A percentile compares a stretch with the other conserved stretches of the same genome.
phyloP scores from a whole-genome alignment of 495 filamentous ascomycete genomes.

The Melanomma pulvis-pyrius region DNA sequence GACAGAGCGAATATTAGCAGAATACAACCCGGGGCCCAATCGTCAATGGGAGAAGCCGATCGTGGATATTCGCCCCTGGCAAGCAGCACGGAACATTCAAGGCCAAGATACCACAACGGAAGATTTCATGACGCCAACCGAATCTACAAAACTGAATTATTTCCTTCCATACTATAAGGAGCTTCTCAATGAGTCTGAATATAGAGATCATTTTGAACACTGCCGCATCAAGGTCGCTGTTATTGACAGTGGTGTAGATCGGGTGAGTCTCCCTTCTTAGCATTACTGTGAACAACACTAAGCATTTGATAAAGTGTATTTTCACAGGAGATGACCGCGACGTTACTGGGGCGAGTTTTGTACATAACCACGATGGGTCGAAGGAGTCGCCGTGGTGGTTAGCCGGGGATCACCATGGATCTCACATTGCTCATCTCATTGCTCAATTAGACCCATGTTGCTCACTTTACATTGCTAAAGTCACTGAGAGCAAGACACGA shows the following conservation, averaged over 20 bases:
- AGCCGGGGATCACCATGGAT: conserved; percentile 10
- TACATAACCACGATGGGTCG: conserved; percentile 5
- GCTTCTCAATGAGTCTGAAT: not conserved
- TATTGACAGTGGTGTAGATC: conserved; percentile 5
- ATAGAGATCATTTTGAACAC: not conserved
- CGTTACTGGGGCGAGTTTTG: not conserved
- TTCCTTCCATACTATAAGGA: not conserved
- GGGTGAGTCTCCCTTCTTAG: not conserved
- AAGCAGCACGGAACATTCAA: not conserved
- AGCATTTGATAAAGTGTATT: not conserved
- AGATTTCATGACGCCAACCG: not conserved
- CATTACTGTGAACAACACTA: not conserved
- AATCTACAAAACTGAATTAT: not conserved
- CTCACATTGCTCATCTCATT: conserved; percentile 11
- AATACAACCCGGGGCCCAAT: not conserved
- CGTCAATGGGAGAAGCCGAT: not conserved
- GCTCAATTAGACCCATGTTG: conserved; percentile 7
- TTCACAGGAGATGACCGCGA: conserved; percentile 3
- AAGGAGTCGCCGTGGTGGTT: conserved; percentile 9
- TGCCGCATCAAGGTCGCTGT: conserved; percentile 4
- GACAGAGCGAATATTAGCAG: not conserved
- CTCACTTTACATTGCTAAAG: conserved; percentile 4
- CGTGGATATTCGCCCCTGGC: not conserved
- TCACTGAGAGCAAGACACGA: conserved; percentile 1
- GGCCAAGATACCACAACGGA: not conserved